Conservation (phyloP, 495 filamentous ascomycete genomes). For the Hyaloscypha variabilis region DNA sequence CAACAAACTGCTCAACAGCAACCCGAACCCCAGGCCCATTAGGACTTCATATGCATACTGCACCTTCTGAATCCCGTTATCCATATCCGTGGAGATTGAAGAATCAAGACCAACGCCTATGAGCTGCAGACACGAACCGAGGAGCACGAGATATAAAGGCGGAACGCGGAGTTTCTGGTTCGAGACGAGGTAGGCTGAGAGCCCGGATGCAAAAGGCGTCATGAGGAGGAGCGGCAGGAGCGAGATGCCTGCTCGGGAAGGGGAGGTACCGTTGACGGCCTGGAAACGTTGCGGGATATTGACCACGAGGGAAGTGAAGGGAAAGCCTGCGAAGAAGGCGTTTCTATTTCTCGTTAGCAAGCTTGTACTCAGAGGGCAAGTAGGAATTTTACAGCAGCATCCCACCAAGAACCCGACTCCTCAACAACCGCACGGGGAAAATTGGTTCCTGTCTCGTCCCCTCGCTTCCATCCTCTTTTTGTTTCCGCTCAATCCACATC, state of each 20-base stretch:
- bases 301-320: slow-evolving; percentile 58
- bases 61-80: slow-evolving; percentile 16
- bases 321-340: slow-evolving; percentile 54
- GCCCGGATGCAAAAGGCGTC: slow-evolving; percentile 51
- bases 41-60: slow-evolving; percentile 36
- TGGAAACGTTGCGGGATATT: slow-evolving; percentile 65
- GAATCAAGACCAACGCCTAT: slow-evolving; percentile 54
- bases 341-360: slow-evolving; percentile 33
- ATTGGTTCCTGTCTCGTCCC: slow-evolving; percentile 36
- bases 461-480: slow-evolving; percentile 35
- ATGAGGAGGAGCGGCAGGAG: slow-evolving; percentile 58
- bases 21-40: slow-evolving; percentile 33
- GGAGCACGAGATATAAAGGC: slow-evolving; percentile 48
- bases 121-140: slow-evolving; percentile 51
- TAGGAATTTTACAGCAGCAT: slow-evolving; percentile 40
- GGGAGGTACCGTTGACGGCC: slow-evolving; percentile 49
- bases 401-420: slow-evolving; percentile 35
- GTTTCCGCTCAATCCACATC: slow-evolving; percentile 37
- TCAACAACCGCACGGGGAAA: slow-evolving; percentile 40
- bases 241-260: slow-evolving; percentile 55
- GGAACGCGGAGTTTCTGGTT: slow-evolving; percentile 45
- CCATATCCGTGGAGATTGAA: slow-evolving; percentile 30
- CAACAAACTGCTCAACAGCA: slow-evolving; percentile 30
- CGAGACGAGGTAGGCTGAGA: slow-evolving; percentile 47
- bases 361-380: slow-evolving; percentile 38